phyloP scores from a whole-genome alignment of 1,284 basidiomycete species.

The Moesziomyces globuligerus region DNA sequence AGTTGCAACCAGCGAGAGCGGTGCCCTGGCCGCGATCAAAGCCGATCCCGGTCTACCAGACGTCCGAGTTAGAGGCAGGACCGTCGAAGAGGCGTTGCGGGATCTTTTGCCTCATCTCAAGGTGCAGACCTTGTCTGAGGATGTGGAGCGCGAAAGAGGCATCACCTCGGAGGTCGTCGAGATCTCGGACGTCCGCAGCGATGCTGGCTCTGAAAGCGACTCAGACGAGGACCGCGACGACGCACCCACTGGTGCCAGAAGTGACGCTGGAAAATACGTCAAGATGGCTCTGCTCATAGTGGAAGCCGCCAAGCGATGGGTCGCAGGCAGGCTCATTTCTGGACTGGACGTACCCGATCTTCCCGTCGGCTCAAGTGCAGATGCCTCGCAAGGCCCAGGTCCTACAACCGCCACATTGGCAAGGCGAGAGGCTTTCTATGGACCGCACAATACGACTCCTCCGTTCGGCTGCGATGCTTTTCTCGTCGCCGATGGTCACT shows the following conservation, averaged over 20 bases:
- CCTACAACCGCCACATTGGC: conserved; percentile 1
- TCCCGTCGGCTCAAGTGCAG: background rate
- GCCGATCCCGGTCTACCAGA: conserved; percentile 76
- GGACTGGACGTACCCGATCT: background rate
- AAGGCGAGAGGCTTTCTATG: conserved; percentile 35
- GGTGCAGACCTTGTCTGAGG: conserved; percentile 37
- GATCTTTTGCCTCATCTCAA: conserved; percentile 59
- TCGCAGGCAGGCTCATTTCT: conserved; percentile 64
- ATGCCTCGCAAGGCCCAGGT: background rate
- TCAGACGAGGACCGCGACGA: conserved; percentile 56
- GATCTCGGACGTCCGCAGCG: conserved; percentile 51
- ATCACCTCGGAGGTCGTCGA: conserved; percentile 53
- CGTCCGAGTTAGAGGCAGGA: conserved; percentile 74
- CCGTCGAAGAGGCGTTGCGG: conserved; percentile 76
- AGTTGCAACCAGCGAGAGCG: conserved; percentile 87
- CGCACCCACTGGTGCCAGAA: background rate
- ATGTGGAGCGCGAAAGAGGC: conserved; percentile 31
- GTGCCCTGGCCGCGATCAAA: conserved; percentile 86
- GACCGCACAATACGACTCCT: conserved; percentile 43
- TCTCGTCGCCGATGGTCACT: conserved; percentile 69
- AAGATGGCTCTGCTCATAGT: conserved; percentile 65
- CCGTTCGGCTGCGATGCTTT: conserved; percentile 75
- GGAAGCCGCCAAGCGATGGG: conserved; percentile 70
- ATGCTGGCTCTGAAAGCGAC: conserved; percentile 65
- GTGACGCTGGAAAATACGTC: conserved; percentile 27